Conservation (phyloP, 1,139 yeast species). For the Geotrichum klebahnii region DNA sequence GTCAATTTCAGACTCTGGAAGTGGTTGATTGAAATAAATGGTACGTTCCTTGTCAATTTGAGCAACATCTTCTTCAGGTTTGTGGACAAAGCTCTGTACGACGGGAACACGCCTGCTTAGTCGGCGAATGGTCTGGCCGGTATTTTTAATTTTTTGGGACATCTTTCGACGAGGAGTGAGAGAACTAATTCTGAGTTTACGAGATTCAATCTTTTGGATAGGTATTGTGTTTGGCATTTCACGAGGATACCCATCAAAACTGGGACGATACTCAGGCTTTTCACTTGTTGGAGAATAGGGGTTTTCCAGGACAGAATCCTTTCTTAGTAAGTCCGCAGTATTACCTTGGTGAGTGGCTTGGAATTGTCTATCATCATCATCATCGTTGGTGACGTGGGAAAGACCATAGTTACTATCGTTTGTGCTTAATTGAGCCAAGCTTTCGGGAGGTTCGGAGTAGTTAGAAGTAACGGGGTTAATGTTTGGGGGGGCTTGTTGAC, state of each 20-base stretch:
- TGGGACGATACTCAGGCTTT: not conserved
- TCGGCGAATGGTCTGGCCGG: conserved; percentile 16
- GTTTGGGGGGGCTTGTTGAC: too few species aligned
- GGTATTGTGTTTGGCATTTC: not conserved
- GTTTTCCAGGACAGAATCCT: conserved; percentile 6
- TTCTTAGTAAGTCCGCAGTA: conserved; percentile 1
- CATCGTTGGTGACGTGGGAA: conserved; percentile 6
- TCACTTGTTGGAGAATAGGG: conserved; percentile 11
- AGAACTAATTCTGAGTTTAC: conserved; percentile 17
- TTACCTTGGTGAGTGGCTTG: conserved; percentile 2
- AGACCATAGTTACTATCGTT: conserved; percentile 12
- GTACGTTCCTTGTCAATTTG: conserved; percentile 24
- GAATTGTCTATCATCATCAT: conserved; percentile 11
- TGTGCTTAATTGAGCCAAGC: conserved; percentile 1
- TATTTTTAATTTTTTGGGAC: conserved; percentile 8
- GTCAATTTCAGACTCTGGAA: conserved; percentile 60
- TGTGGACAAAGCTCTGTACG: conserved; percentile 13
- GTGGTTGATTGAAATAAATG: conserved; percentile 58
- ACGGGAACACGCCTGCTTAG: conserved; percentile 19
- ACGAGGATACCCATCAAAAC: not conserved
- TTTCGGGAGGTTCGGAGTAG: conserved; percentile 1
- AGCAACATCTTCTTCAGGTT: conserved; percentile 8
- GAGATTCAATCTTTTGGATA: conserved; percentile 14
- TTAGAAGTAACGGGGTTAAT: too few species aligned
- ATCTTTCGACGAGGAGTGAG: conserved; percentile 12